Conservation (phyloP, 1,284 basidiomycete genomes). For the Polyporus tsugae region DNA sequence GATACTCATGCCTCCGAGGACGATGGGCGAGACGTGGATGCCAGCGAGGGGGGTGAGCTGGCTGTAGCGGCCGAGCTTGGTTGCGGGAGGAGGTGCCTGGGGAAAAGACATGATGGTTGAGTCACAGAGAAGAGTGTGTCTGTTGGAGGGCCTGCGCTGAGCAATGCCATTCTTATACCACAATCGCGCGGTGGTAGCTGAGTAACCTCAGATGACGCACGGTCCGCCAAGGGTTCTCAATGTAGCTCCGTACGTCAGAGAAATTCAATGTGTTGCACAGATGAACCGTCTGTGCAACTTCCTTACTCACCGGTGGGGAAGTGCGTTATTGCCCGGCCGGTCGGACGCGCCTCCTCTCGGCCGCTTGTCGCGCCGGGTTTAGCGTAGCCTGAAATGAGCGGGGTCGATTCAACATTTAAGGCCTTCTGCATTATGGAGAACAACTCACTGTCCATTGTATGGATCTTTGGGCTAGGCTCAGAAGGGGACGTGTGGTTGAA, state of each 20-base stretch:
- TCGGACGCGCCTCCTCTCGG: no score
- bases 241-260: not conserved
- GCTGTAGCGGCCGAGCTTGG: conserved; percentile 52
- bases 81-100: conserved; percentile 37
- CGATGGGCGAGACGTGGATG: conserved; percentile 50
- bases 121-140: not conserved
- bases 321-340: no score
- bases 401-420: no score
- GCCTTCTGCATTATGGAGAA: no score
- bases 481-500: no score
- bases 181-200: not conserved
- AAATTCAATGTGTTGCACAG: not conserved
- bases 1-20: conserved; percentile 58
- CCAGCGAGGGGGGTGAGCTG: conserved; percentile 46
- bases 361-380: no score
- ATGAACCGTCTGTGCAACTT: no score
- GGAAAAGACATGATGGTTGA: not conserved
- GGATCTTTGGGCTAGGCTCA: no score
- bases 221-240: not conserved
- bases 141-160: not conserved
- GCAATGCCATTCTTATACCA: not conserved
- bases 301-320: no score
- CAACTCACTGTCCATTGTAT: no score
- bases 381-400: no score
- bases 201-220: not conserved